Evolutionary conservation across 129 eudicot species (phyloP).

Genomic region (Flaveria sonorensis): DNA sequence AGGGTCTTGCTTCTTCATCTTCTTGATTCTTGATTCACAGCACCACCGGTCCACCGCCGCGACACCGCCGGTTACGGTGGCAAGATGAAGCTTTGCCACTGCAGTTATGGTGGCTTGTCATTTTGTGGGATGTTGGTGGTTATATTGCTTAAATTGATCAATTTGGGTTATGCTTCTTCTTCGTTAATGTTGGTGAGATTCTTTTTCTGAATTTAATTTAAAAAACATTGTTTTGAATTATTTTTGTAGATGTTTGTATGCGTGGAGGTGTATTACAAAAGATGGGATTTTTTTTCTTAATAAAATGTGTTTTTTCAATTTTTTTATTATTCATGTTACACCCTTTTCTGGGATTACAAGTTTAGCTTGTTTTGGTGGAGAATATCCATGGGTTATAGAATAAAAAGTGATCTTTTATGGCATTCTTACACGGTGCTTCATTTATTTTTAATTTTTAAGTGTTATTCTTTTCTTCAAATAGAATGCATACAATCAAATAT

Average conservation of each 20-base stretch:
- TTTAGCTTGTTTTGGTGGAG: conserved; percentile 31
- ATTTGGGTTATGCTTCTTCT: conserved; percentile 47
- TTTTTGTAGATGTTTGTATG: not conserved
- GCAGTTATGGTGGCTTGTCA: conserved; percentile 36
- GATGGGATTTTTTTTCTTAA: not conserved
- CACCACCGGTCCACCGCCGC: not conserved
- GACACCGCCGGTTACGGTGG: conserved; percentile 6
- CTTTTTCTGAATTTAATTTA: not conserved
- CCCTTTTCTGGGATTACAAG: conserved; percentile 28
- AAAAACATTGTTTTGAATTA: not conserved
- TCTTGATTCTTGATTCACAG: not conserved
- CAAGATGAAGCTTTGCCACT: conserved; percentile 40
- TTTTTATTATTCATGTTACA: not conserved
- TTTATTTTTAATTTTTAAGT: conserved; percentile 4
- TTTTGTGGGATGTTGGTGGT: conserved; percentile 13
- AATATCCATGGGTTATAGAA: conserved; percentile 8
- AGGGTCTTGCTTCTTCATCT: not conserved
- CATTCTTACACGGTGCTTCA: not conserved
- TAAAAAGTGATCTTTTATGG: conserved; percentile 19
- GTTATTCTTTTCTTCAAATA: not conserved
- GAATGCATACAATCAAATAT: too few relatives aligned
- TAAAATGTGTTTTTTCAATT: not conserved
- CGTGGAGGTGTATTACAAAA: conserved; percentile 15
- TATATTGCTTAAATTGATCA: conserved; percentile 45
- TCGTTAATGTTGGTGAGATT: conserved; percentile 59